Percentiles rank a stretch among this genome's conserved stretches.
Conservation (phyloP, 345 rosid species). For the Eucalyptus curtisii region DNA sequence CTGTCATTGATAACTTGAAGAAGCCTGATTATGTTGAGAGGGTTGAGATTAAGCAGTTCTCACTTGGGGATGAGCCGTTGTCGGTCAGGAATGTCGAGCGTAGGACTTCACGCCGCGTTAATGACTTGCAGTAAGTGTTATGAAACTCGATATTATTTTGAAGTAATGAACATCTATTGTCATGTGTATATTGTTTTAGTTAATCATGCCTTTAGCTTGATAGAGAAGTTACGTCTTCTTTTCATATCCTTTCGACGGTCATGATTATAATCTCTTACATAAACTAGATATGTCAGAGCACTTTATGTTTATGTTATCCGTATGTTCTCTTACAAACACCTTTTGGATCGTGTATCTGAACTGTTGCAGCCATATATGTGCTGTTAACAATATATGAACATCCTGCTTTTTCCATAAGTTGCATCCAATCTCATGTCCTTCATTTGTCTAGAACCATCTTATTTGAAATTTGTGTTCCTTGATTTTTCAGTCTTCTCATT, state of each 20-base stretch:
- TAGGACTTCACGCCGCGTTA: conserved; percentile 80
- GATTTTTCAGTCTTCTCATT: neutral
- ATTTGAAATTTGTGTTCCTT: neutral
- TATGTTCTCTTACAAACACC: neutral
- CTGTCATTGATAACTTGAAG: conserved; percentile 87
- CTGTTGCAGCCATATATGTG: neutral
- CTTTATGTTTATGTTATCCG: neutral
- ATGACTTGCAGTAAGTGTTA: conserved; percentile 86
- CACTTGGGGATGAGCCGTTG: conserved; percentile 90
- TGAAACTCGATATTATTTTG: neutral
- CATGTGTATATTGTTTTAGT: neutral
- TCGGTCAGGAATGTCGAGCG: conserved; percentile 95
- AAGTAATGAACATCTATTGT: neutral
- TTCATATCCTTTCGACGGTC: neutral
- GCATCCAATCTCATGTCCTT: neutral
- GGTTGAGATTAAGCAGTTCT: conserved; percentile 88
- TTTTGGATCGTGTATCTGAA: neutral
- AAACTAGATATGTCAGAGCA: neutral
- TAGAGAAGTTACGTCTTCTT: neutral
- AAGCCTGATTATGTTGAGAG: conserved; percentile 94
- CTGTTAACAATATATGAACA: neutral
- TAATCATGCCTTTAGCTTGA: neutral
- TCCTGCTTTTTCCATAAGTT: neutral
- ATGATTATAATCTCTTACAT: neutral
- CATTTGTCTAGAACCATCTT: neutral